Conservation (phyloP, 2,329 filamentous ascomycete genomes). For the Chaetomium olivaceum region DNA sequence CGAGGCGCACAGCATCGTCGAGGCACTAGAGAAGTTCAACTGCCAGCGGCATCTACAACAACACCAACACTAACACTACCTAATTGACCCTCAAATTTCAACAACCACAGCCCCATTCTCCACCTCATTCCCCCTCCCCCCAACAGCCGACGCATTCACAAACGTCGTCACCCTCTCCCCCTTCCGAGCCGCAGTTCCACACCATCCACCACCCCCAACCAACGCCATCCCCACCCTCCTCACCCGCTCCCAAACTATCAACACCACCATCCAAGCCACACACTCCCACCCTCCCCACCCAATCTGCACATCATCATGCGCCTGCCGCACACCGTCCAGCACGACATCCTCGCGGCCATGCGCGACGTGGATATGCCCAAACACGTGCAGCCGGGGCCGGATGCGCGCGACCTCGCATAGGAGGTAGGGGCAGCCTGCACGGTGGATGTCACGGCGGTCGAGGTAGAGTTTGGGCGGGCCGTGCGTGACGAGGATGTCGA, state of each 20-base stretch:
- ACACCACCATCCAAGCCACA: background rate
- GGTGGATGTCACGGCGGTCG: conserved; percentile 32
- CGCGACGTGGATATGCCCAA: conserved; percentile 40
- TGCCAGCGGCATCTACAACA: background rate
- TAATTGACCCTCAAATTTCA: conserved; percentile 10
- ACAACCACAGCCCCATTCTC: conserved; percentile 2
- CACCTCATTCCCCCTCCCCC: conserved; percentile 2
- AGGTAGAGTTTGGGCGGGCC: conserved; percentile 38
- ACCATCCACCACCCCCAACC: background rate
- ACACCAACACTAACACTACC: background rate
- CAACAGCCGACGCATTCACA: conserved; percentile 11
- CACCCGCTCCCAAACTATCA: conserved; percentile 2
- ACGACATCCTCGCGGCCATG: conserved; percentile 9
- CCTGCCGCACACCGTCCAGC: background rate
- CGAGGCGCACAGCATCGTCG: too few species aligned
- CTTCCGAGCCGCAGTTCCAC: too few species aligned
- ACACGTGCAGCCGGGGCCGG: conserved; percentile 39
- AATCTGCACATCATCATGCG: conserved; percentile 11
- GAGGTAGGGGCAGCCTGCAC: conserved; percentile 33
- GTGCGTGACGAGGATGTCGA: conserved; percentile 40
- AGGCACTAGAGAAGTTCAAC: background rate
- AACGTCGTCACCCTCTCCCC: conserved; percentile 3
- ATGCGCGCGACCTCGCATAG: conserved; percentile 36
- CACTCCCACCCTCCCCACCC: conserved; percentile 6
- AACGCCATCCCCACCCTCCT: background rate